These are phyloP conservation scores for Sporothrix brasiliensis DNA, from an alignment of 2,329 filamentous ascomycete genomes.

Conservation along the genomic window DNA sequence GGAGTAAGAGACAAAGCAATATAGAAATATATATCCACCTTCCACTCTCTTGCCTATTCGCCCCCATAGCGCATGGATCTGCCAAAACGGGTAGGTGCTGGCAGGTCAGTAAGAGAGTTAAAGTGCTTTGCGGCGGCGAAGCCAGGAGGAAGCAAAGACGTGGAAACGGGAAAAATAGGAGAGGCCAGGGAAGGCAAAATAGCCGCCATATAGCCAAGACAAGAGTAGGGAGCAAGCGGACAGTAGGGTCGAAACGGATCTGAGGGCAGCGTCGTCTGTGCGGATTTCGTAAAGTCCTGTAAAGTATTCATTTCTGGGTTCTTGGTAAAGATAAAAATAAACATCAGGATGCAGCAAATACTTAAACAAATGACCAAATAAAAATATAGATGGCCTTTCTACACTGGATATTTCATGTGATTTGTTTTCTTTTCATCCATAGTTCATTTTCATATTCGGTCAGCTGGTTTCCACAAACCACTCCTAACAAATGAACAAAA, in stretches of 20 bases:
- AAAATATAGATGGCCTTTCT: neutral
- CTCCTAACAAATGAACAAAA: neutral
- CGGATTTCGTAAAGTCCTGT: neutral
- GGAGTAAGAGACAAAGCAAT: neutral
- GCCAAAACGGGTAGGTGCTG: constrained; percentile 35
- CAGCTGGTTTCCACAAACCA: neutral
- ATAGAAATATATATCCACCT: neutral
- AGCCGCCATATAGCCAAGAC: constrained; percentile 27
- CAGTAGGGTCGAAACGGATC: neutral
- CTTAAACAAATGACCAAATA: constrained; percentile 6
- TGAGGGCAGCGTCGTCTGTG: constrained; percentile 13
- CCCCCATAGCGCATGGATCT: neutral
- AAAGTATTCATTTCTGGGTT: neutral
- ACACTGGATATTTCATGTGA: too few relatives aligned
- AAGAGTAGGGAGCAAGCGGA: neutral
- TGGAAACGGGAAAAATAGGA: neutral
- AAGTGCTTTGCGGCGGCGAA: constrained; percentile 25
- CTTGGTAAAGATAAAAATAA: constrained; percentile 12
- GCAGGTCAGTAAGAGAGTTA: neutral
- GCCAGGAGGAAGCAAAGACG: neutral
- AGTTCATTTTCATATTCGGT: constrained; percentile 3
- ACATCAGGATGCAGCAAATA: neutral
- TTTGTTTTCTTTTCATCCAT: constrained; percentile 20
- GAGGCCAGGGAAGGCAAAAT: constrained; percentile 10
- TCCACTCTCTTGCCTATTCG: constrained; percentile 19